Base-by-base conservation (phyloP, 306 rosid species). In the Spatholobus suberectus region DNA sequence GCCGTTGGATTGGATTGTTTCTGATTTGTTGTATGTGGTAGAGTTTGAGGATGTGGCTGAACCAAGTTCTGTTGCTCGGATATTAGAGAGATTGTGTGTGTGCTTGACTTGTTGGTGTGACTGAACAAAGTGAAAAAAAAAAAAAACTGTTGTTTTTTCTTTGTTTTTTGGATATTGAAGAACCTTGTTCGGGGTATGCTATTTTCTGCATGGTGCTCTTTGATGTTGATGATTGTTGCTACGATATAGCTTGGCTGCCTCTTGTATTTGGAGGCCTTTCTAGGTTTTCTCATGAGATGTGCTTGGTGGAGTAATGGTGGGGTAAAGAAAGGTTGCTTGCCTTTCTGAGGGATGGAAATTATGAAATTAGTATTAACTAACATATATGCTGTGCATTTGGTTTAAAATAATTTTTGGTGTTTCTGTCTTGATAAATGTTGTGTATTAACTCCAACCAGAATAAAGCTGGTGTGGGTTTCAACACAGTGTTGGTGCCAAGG, bases 261-360 rank as follows among this genome's bases (percentile, higher is more conserved):
- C 69, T 69, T 82, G 52, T 49, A 35, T 14, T 51, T 67, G 34
- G 69, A 66, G 37, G 37, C 41, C 37, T 27, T 27, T n/a, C 10
- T 52, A 10, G 67, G 49, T 63, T 35, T 81, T 63, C 46, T 47
- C 7, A 7, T 34, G 59, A 29, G 49, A 67, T 57, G 41, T 75
- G 72, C 61, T 75, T 66, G 8, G 62, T 68, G 35, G 85, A 75
- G 41, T 75, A 75, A 70, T 66, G 52, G 76, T 55, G 2, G 47
- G 38, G 5, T 17, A 44, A n/a, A 80, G 55, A 76, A 73, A 70
- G 67, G 26, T 23, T 77, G 38, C 74, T 47, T 70, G 79, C 17
- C 73, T 29, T 29, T 29, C 3, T 29, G 24, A 20, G 83, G 40
- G 46, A 62, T 17, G n/a, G 58, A 72, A 62, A 32, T 44, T 38